Conservation (phyloP, 2,329 filamentous ascomycete species). For the Calcarisporium arbuscula region DNA sequence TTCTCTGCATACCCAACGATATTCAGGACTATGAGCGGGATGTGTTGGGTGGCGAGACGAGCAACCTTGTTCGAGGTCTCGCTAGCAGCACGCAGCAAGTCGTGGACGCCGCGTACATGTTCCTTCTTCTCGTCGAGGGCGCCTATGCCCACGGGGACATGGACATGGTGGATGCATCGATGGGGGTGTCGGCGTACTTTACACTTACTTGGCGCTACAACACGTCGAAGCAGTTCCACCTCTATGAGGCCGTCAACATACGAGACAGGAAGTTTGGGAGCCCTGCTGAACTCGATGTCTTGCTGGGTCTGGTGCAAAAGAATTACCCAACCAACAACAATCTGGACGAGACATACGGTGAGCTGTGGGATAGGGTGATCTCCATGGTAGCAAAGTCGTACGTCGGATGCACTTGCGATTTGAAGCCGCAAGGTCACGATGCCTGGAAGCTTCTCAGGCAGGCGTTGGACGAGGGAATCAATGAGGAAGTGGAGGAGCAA, state of each 20-base stretch:
- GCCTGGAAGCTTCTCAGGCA: background rate
- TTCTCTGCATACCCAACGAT: background rate
- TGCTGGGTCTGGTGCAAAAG: background rate
- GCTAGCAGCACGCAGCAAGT: background rate
- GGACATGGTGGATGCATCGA: background rate
- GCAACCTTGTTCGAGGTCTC: background rate
- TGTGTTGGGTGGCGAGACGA: background rate
- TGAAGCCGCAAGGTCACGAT: background rate
- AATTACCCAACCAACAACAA: background rate
- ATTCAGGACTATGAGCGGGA: constrained; percentile 1
- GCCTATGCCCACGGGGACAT: background rate
- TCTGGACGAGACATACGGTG: background rate
- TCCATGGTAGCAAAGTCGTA: background rate
- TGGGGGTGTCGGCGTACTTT: background rate
- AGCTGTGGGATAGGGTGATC: background rate
- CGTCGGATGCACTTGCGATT: background rate
- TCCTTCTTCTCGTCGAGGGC: background rate
- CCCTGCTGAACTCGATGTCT: background rate
- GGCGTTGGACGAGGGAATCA: background rate
- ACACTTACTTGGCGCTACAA: background rate
- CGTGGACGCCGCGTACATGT: background rate
- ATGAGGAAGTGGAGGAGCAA: background rate
- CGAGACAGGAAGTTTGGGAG: background rate
- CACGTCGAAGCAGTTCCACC: background rate
- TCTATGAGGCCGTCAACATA: background rate